These are phyloP conservation scores for Xylaria sp. DNA, from an alignment of 2,329 filamentous ascomycete species.

Conservation along the genomic window DNA sequence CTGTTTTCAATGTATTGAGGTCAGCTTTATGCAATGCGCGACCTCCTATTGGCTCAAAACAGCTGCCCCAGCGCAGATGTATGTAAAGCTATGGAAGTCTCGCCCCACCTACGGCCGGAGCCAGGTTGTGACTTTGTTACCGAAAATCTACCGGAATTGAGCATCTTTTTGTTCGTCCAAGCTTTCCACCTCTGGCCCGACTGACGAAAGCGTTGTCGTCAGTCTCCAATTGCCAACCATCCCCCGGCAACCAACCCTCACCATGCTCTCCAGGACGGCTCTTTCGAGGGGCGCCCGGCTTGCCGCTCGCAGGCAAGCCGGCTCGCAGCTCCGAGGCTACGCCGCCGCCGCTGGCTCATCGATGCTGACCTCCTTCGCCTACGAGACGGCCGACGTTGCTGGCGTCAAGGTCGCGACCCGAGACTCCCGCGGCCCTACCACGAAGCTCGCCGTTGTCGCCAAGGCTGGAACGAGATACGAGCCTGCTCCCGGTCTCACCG, in stretches of 20 bases:
- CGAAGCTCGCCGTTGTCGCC: constrained; percentile 89
- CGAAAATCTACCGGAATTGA: constrained; percentile 50
- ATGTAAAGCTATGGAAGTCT: constrained; percentile 1
- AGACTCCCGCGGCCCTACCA: constrained; percentile 88
- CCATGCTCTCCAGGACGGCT: constrained; percentile 72
- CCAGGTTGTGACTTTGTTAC: constrained; percentile 37
- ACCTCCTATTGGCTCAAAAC: constrained; percentile 33
- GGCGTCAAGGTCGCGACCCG: constrained; percentile 94
- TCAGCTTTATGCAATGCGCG: constrained; percentile 27
- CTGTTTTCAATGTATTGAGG: constrained; percentile 4
- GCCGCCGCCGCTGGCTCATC: constrained; percentile 65
- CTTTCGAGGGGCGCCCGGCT: constrained; percentile 69
- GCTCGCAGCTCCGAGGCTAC: constrained; percentile 66
- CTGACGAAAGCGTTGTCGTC: constrained; percentile 45
- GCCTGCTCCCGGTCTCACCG: constrained; percentile 86
- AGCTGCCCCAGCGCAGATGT: not conserved
- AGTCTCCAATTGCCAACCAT: constrained; percentile 62
- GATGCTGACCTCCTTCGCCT: constrained; percentile 77
- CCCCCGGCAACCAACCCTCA: constrained; percentile 66
- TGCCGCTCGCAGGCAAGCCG: constrained; percentile 67
- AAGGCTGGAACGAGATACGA: constrained; percentile 96
- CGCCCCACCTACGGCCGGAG: constrained; percentile 11
- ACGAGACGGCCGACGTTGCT: constrained; percentile 85
- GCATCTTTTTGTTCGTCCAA: constrained; percentile 49
- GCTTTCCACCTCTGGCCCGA: constrained; percentile 41